Evolutionary conservation across 257 asterid genomes (phyloP).

Genomic region (Verbascum thapsus): DNA sequence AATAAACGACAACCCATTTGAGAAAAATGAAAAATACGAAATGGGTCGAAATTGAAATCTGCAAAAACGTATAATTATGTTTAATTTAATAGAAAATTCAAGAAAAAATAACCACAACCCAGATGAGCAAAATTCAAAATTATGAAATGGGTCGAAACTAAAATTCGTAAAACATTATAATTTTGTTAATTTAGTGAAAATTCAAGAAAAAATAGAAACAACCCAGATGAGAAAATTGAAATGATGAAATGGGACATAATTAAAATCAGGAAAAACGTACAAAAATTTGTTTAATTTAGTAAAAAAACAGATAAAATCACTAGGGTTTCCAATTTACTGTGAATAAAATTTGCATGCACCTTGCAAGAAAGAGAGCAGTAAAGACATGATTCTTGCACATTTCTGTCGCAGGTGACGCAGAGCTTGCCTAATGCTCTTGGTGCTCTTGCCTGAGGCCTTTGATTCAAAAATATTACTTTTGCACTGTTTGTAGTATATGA

Average conservation of each 20-base stretch:
- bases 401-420: slow-evolving; percentile 57
- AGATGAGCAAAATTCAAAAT: no score
- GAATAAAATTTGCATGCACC: slow-evolving; percentile 45
- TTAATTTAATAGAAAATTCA: no score
- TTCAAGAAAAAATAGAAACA: slow-evolving; percentile 1
- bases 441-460: slow-evolving; percentile 50
- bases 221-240: neutral
- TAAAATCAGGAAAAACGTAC: neutral
- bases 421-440: slow-evolving; percentile 41
- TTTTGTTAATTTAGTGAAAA: no score
- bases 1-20: no score
- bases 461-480: slow-evolving; percentile 58
- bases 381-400: slow-evolving; percentile 45
- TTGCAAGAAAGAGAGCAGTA: slow-evolving; percentile 82
- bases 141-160: no score
- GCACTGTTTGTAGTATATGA: slow-evolving; percentile 55
- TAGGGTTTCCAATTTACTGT: slow-evolving; percentile 3
- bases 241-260: slow-evolving; percentile 7
- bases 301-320: slow-evolving; percentile 3
- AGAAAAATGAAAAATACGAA: no score
- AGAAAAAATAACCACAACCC: no score
- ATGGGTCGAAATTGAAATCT: no score
- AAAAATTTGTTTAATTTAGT: neutral
- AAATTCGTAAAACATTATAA: no score
- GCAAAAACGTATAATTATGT: no score